Evolutionary conservation across 768 basidiomycete species (phyloP).

Genomic region (Tephrocybe sp.): DNA sequence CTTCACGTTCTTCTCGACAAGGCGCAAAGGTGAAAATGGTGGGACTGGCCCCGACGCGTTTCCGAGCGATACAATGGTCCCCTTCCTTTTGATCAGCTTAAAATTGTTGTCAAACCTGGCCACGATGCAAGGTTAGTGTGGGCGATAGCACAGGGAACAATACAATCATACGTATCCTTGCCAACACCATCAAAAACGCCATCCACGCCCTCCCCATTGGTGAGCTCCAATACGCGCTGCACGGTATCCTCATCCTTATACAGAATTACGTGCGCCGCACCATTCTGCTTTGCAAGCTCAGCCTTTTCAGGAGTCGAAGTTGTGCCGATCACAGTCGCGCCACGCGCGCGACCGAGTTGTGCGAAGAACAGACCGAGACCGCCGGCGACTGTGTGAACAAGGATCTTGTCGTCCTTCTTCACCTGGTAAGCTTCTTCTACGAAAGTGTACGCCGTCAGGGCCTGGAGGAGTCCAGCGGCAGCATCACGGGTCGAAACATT

Average conservation of each 20-base stretch:
- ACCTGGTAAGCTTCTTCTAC: constrained; percentile 86
- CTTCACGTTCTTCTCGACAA: constrained; percentile 81
- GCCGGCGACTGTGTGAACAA: constrained; percentile 91
- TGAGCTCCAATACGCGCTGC: constrained; percentile 69
- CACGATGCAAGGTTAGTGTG: not conserved
- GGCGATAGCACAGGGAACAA: not conserved
- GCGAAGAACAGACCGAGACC: constrained; percentile 74
- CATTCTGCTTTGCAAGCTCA: constrained; percentile 70
- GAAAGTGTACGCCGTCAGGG: constrained; percentile 75
- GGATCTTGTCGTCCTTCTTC: constrained; percentile 73
- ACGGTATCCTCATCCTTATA: constrained; percentile 78
- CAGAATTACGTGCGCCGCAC: constrained; percentile 86
- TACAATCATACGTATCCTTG: constrained; percentile 76
- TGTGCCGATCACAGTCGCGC: constrained; percentile 92
- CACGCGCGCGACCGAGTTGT: constrained; percentile 69
- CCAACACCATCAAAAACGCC: constrained; percentile 96
- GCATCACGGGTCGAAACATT: constrained; percentile 58
- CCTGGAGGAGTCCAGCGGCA: constrained; percentile 71
- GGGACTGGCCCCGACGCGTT: constrained; percentile 88
- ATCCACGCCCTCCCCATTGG: constrained; percentile 79
- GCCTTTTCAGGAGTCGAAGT: constrained; percentile 87
- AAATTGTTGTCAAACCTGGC: constrained; percentile 77
- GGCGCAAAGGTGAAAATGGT: constrained; percentile 71
- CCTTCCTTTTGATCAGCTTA: constrained; percentile 80
- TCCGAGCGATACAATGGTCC: constrained; percentile 86